phyloP scores from a whole-genome alignment of 2,329 filamentous ascomycete species.

The Claviceps purpurea region DNA sequence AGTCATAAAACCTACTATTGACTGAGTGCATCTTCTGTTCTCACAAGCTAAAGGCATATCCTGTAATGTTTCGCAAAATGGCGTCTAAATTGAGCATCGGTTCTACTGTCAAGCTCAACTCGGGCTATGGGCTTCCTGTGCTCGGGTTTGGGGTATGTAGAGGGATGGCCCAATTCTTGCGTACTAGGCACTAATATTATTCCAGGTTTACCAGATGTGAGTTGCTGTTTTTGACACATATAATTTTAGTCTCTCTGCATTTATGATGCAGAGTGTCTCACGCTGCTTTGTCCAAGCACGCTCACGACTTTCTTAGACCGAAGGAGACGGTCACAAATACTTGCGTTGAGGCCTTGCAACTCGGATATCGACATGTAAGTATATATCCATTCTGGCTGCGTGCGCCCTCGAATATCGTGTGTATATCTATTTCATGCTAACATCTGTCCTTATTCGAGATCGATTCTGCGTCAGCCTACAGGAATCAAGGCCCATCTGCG shows the following conservation, averaged over 20 bases:
- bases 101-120: constrained; percentile 39
- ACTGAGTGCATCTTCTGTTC: too few relatives aligned
- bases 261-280: too few relatives aligned
- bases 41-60: too few relatives aligned
- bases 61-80: constrained; percentile 24
- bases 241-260: background rate
- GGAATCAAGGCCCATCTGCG: constrained; percentile 37
- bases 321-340: constrained; percentile 20
- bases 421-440: background rate
- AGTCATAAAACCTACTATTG: too few relatives aligned
- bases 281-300: background rate
- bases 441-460: constrained; percentile 21
- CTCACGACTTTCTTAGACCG: constrained; percentile 11
- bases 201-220: constrained; percentile 41
- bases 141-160: constrained; percentile 40
- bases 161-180: background rate
- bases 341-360: constrained; percentile 31
- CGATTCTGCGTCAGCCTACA: constrained; percentile 39
- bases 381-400: background rate
- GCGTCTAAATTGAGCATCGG: constrained; percentile 29
- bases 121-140: constrained; percentile 37
- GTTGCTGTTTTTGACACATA: constrained; percentile 3
- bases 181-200: background rate
- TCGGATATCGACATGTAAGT: constrained; percentile 39
- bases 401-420: background rate